Conservation (phyloP, 2,329 filamentous ascomycete species). For the Parascedosporium putredinis region DNA sequence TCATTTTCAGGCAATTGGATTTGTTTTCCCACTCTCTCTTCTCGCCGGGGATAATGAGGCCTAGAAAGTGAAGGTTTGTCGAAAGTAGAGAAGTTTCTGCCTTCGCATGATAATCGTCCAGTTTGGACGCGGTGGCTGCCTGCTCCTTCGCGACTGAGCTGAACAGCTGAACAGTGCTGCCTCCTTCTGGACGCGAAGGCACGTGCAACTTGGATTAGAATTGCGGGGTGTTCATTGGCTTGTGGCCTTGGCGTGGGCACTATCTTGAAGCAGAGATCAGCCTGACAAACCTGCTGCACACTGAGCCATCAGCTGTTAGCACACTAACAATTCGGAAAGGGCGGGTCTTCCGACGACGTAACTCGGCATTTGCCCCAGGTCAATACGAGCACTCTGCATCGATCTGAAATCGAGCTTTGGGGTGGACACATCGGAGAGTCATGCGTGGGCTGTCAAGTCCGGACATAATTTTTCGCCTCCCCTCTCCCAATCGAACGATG, state of each 20-base stretch:
- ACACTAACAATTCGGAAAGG: neutral
- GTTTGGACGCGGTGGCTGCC: neutral
- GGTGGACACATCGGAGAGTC: slow-evolving; percentile 1
- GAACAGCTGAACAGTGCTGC: neutral
- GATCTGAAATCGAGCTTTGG: neutral
- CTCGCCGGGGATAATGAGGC: no score
- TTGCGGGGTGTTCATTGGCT: neutral
- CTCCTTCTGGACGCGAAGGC: slow-evolving; percentile 8
- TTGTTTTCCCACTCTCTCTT: no score
- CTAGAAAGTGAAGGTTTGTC: no score
- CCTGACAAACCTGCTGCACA: neutral
- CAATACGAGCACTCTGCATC: neutral
- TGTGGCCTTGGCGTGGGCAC: neutral
- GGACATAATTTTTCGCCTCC: neutral
- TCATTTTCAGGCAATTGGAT: neutral
- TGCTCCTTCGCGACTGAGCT: slow-evolving; percentile 1
- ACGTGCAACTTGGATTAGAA: slow-evolving; percentile 11
- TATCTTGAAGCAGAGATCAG: neutral
- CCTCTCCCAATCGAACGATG: neutral
- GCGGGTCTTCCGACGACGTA: neutral
- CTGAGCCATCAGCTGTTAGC: neutral
- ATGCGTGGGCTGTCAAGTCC: neutral
- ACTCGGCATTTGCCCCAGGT: slow-evolving; percentile 1
- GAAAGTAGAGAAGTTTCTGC: no score
- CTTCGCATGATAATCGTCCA: neutral